A percentile compares a stretch with the other conserved stretches of the same genome.
Evolutionary conservation across 1,284 basidiomycete species (phyloP).

Genomic region (Ceratobasidium sp.): DNA sequence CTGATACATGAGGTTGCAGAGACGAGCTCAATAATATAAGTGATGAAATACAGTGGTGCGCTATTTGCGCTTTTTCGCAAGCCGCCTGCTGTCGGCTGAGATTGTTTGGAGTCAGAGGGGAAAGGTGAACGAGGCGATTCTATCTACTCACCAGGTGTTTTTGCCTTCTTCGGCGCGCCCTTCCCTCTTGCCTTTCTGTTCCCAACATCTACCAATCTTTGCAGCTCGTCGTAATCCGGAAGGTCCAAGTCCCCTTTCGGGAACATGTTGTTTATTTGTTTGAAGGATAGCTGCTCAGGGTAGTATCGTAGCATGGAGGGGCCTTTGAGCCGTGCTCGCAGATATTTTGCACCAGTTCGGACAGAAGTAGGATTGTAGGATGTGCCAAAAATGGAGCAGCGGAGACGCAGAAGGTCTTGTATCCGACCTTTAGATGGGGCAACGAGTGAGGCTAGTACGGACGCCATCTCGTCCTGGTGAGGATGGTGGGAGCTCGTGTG

Average conservation of each 20-base stretch:
- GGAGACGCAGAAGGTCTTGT: conserved; percentile 65
- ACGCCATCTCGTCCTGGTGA: conserved; percentile 18
- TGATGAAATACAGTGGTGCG: not conserved
- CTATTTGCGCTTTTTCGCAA: conserved; percentile 45
- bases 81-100: conserved; percentile 50
- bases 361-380: conserved; percentile 80
- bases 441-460: conserved; percentile 27
- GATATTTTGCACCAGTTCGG: conserved; percentile 87
- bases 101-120: conserved; percentile 21
- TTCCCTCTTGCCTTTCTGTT: conserved; percentile 78
- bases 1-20: not conserved
- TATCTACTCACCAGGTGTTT: conserved; percentile 63
- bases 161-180: conserved; percentile 81
- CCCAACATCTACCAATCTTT: conserved; percentile 72
- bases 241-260: conserved; percentile 61
- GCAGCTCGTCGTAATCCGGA: conserved; percentile 70
- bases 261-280: conserved; percentile 62
- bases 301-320: conserved; percentile 84
- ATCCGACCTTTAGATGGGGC: conserved; percentile 55
- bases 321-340: conserved; percentile 76
- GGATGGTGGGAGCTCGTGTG: not conserved
- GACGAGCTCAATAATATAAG: not conserved
- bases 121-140: conserved; percentile 9
- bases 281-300: conserved; percentile 65
- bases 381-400: conserved; percentile 82